Conservation (phyloP, 495 filamentous ascomycete genomes). For the Podospora fimiseda region DNA sequence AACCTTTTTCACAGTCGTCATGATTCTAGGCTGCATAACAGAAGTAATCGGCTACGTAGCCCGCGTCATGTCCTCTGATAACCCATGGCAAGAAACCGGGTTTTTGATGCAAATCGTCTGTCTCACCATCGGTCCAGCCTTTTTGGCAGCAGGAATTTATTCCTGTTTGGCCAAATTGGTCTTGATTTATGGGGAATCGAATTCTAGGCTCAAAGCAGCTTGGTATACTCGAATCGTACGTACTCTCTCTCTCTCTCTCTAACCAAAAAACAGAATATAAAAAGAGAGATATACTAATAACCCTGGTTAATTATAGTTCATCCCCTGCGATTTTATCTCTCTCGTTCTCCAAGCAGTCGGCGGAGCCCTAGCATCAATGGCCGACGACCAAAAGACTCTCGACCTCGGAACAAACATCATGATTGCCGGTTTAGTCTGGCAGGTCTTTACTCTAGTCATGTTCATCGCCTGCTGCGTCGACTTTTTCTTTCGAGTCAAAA, state of each 20-base stretch:
- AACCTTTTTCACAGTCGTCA: conserved; percentile 21
- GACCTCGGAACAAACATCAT: conserved; percentile 41
- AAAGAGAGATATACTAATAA: too few species aligned
- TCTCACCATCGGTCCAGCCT: conserved; percentile 31
- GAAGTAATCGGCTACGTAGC: conserved; percentile 27
- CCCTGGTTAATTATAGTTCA: conserved; percentile 29
- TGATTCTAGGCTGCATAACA: conserved; percentile 19
- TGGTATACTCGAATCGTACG: conserved; percentile 28
- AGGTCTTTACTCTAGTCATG: conserved; percentile 34
- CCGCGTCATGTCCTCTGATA: conserved; percentile 20
- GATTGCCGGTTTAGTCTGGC: conserved; percentile 36
- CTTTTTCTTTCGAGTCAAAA: conserved; percentile 12
- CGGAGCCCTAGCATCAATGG: conserved; percentile 35
- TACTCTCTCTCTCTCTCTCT: neutral
- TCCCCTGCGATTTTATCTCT: conserved; percentile 44
- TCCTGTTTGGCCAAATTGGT: conserved; percentile 33
- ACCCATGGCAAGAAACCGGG: conserved; percentile 7
- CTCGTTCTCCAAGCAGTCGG: conserved; percentile 46
- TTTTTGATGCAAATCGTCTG: conserved; percentile 27
- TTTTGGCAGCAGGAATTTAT: conserved; percentile 24
- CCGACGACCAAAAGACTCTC: neutral
- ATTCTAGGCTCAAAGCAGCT: conserved; percentile 20
- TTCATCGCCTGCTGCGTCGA: conserved; percentile 15
- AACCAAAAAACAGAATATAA: neutral
- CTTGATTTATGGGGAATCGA: conserved; percentile 35